Base-by-base conservation (phyloP, 164 flowering plant species). In the Malania oleifera region DNA sequence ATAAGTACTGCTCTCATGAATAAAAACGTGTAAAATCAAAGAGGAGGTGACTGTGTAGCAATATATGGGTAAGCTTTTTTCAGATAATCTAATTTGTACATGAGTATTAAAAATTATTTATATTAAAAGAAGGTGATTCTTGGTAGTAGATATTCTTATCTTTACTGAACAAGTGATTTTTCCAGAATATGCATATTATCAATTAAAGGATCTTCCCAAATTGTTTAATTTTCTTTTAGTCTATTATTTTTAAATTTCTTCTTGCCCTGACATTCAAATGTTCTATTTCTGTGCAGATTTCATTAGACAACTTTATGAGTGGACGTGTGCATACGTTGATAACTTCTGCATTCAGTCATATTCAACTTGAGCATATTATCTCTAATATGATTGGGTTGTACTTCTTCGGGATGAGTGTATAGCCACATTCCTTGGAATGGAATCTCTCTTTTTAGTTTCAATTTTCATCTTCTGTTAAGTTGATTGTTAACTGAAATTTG, bases 311-410 rank as follows among this genome's bases (percentile, higher is more conserved):
- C 68, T 41, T 92, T 59, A 72, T 37, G 65, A 78, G 79, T 76
- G 91, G 97, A 44, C 88, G 84, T 17, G 15, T 87, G 41, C 92
- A 93, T 74, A 87, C 97, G 0, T 47, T 93, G 80, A 70, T 93
- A 51, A 93, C 97, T 60, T 75, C 79, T 41, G 93, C 95, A 1
- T 93, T 93, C 85, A 93, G 98, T 70, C 98, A 93, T 54, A 67
- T 70, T 0, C 82, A 80, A 24, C 0, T 52, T 9, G 80, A 62
- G 40, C 98, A 92, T 72, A 67, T 90, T 53, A 40, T 81, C 1
- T 75, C 81, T 25, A 93, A 93, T 77, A 87, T 87, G 97, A 53
- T 93, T 64, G 98, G 97, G 31, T 90, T 93, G 28, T 93, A 89
- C 76, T 89, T 92, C 77, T 92, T 89, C 56, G 98, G 98, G 8